These are phyloP conservation scores for Colletotrichum zoysiae DNA, from an alignment of 2,329 filamentous ascomycete genomes.

Conservation along the genomic window DNA sequence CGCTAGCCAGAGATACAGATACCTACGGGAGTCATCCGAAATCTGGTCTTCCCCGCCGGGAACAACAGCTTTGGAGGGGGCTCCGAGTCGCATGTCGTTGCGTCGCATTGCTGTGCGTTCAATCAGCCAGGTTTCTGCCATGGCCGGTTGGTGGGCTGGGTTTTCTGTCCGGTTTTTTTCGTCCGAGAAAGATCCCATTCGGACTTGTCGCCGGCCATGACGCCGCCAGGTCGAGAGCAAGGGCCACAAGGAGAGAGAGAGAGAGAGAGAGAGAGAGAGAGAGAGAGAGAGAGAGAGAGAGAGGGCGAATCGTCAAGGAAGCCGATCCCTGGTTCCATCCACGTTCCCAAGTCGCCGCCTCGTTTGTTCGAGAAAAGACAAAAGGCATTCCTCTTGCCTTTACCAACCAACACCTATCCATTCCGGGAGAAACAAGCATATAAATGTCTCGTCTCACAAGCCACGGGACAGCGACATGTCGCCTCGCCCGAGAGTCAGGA, in stretches of 20 bases:
- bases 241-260: neutral
- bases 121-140: conserved; percentile 27
- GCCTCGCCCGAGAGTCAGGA: conserved; percentile 7
- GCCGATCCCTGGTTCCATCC: conserved; percentile 9
- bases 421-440: conserved; percentile 13
- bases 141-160: conserved; percentile 5
- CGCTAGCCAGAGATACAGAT: conserved; percentile 25
- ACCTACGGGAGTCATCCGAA: conserved; percentile 39
- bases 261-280: conserved; percentile 3
- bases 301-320: neutral
- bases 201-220: conserved; percentile 8
- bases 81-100: conserved; percentile 23
- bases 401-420: neutral
- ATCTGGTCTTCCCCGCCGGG: conserved; percentile 15
- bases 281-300: neutral
- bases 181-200: conserved; percentile 18
- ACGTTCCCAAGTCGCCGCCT: neutral
- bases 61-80: conserved; percentile 5
- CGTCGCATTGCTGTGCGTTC: conserved; percentile 16
- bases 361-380: conserved; percentile 12
- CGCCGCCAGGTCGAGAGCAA: neutral
- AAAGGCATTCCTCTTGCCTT: conserved; percentile 6
- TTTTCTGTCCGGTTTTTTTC: neutral
- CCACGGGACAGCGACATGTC: neutral
- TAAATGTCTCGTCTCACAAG: conserved; percentile 21